phyloP scores from a whole-genome alignment of 306 rosid genomes.

The Prunus davidiana region DNA sequence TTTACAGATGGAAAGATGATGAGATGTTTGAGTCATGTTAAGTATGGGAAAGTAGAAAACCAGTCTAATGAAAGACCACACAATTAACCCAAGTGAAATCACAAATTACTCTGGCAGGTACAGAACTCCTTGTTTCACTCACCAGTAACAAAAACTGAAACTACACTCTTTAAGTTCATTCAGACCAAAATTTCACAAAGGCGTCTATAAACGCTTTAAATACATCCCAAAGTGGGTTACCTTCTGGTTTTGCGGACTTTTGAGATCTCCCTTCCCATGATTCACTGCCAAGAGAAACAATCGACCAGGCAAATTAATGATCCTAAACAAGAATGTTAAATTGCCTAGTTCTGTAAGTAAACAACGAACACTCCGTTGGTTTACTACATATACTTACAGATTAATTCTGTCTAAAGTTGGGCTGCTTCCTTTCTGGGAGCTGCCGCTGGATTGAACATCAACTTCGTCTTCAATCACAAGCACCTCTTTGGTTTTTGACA shows the following conservation, averaged over 20 bases:
- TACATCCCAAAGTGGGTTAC: constrained; percentile 52
- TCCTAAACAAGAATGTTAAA: constrained; percentile 3
- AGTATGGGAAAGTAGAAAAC: background rate
- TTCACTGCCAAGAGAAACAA: constrained; percentile 59
- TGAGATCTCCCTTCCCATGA: constrained; percentile 68
- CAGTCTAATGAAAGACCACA: background rate
- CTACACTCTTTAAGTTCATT: constrained; percentile 33
- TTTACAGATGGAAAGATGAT: background rate
- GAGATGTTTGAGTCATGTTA: background rate
- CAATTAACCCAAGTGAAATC: constrained; percentile 11
- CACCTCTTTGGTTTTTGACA: constrained; percentile 35
- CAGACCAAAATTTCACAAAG: constrained; percentile 75
- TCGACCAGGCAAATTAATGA: constrained; percentile 19
- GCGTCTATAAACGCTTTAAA: constrained; percentile 55
- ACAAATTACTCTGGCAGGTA: constrained; percentile 19
- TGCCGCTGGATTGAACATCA: constrained; percentile 34
- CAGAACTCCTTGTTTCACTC: constrained; percentile 21
- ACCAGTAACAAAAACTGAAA: constrained; percentile 9
- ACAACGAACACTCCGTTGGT: background rate
- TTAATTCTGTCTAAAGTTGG: constrained; percentile 79
- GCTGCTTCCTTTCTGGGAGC: constrained; percentile 48
- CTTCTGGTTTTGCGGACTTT: constrained; percentile 36
- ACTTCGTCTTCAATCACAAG: constrained; percentile 30
- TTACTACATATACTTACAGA: constrained; percentile 57
- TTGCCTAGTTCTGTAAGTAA: constrained; percentile 11